Evolutionary conservation across 768 basidiomycete genomes (phyloP).

Genomic region (Suillus cothurnatus): DNA sequence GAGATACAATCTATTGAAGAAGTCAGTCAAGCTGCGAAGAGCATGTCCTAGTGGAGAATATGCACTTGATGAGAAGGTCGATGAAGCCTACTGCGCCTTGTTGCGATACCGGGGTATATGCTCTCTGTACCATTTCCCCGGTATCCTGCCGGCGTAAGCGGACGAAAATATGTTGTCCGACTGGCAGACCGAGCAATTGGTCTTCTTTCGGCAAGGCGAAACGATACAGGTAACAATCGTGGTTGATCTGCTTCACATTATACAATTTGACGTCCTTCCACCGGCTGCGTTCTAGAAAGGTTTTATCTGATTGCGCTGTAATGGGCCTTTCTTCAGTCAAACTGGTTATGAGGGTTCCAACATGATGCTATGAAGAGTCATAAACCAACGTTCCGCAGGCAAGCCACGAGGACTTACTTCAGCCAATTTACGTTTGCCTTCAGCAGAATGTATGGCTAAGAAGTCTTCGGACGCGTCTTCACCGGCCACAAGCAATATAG

Average conservation of each 20-base stretch:
- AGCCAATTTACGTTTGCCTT: slow-evolving; percentile 47
- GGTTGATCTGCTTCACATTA: slow-evolving; percentile 42
- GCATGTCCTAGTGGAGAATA: slow-evolving; percentile 7
- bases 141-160: slow-evolving; percentile 43
- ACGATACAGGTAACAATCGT: slow-evolving; percentile 51
- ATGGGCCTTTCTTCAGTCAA: slow-evolving; percentile 3
- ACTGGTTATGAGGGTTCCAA: slow-evolving; percentile 46
- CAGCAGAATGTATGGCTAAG: slow-evolving; percentile 60
- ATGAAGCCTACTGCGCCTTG: slow-evolving; percentile 45
- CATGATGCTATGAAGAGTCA: slow-evolving; percentile 38
- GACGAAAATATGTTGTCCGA: slow-evolving; percentile 63
- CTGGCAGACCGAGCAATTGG: slow-evolving; percentile 52
- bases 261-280: slow-evolving; percentile 52
- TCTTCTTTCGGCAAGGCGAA: slow-evolving; percentile 45
- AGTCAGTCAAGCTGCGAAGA: slow-evolving; percentile 11
- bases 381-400: slow-evolving; percentile 12
- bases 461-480: slow-evolving; percentile 68
- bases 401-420: slow-evolving; percentile 29
- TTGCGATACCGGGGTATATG: slow-evolving; percentile 61
- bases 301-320: slow-evolving; percentile 11
- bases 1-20: slow-evolving; percentile 42
- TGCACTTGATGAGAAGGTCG: slow-evolving; percentile 56
- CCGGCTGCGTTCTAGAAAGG: slow-evolving; percentile 45
- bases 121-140: slow-evolving; percentile 53
- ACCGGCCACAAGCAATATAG: slow-evolving; percentile 56